Conservation (phyloP, 768 basidiomycete species). For the Amanita pseudoporphyria region DNA sequence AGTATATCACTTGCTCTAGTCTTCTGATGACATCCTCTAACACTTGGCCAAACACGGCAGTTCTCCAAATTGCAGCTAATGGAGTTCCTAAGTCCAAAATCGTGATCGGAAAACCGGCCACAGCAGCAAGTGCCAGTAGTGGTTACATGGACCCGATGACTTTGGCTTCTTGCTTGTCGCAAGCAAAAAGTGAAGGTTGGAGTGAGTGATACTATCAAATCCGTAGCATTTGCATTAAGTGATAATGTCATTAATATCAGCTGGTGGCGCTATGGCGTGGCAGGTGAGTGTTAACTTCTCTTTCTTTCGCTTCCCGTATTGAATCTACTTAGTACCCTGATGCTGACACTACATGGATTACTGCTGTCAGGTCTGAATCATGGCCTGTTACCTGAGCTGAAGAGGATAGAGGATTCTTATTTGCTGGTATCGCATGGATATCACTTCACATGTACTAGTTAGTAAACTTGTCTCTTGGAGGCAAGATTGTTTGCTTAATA, state of each 20-base stretch:
- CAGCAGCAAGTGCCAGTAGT: constrained; percentile 39
- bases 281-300: not conserved
- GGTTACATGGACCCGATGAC: constrained; percentile 52
- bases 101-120: constrained; percentile 71
- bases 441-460: too few relatives aligned
- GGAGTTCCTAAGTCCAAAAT: constrained; percentile 29
- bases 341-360: not conserved
- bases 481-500: too few relatives aligned
- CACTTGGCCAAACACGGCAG: constrained; percentile 51
- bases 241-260: not conserved
- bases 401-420: not conserved
- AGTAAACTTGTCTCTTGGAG: too few relatives aligned
- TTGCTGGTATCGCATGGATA: too few relatives aligned
- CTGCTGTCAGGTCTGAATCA: not conserved
- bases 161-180: constrained; percentile 47
- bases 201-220: not conserved
- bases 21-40: constrained; percentile 24
- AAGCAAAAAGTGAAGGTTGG: constrained; percentile 28
- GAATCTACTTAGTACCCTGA: not conserved
- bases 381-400: not conserved
- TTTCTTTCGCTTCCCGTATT: not conserved
- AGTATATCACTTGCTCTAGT: constrained; percentile 54
- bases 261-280: constrained; percentile 1
- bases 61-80: constrained; percentile 46
- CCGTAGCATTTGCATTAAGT: not conserved